Base-by-base conservation (phyloP, 371 early-diverging fungal species). In the Haplosporangium sp. region DNA sequence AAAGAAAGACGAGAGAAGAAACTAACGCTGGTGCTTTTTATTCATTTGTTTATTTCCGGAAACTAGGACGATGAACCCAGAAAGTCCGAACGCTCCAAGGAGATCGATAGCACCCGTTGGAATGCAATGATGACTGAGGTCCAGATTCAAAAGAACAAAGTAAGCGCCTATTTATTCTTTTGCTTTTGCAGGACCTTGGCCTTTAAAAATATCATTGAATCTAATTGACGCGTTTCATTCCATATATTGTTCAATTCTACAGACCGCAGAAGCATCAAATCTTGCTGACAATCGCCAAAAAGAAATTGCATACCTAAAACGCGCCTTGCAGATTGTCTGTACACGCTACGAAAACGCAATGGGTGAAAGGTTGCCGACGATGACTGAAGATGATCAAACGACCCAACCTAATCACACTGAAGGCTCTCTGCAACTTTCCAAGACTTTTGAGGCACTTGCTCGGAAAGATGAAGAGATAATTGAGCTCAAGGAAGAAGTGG, bases 261-360 rank as follows among this genome's bases (percentile, higher is more conserved):
- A 84, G 77, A 76, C 71, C 34, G 76, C 73, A 5, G 81, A 79
- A 20, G 70, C 69, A 13, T 67, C 77, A 3, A 74, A 48, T n/a
- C 57, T 75, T 11, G 82, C 82, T 1, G 83, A 83, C 38, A 40
- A 63, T n/a, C 65, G 77, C 27, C 74, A 73, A 42, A 85, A 85
- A 60, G 85, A 85, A 44, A 76, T 83, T 15, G 72, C 67, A 1
- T 85, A 85, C 59, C 67, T 85, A 5, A 83, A 85, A 45, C 76
- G 85, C 2, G 81, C 85, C 4, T 60, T 85, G 27, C 71, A 83
- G 69, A 79, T 83, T 42, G 85, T 85, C 19, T 85, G 85, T 63
- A 74, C 76, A 0, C 78, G 82, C 9, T 85, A 79, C 59, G 78
- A 84, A 61, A 74, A 39, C 6, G 77, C 82, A 2, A 65, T 78